A percentile compares a stretch with the other conserved stretches of the same genome.
These are phyloP conservation scores for Cytospora paraplurivora DNA, from an alignment of 2,329 filamentous ascomycete genomes.

Conservation along the genomic window DNA sequence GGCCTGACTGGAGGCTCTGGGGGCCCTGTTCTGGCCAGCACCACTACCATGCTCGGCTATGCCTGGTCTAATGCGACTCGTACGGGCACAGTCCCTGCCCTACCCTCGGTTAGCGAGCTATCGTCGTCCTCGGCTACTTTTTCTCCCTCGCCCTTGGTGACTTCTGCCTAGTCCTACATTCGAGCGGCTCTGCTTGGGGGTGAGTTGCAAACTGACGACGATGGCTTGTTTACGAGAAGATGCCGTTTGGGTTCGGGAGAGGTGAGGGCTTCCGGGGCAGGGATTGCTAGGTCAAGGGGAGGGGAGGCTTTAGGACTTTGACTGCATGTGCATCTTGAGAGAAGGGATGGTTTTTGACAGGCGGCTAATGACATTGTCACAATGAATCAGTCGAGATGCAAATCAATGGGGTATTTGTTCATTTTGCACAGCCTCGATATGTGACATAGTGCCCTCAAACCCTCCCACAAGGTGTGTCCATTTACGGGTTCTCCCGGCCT, in stretches of 20 bases:
- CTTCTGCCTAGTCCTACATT: background rate
- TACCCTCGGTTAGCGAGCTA: background rate
- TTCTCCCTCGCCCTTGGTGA: background rate
- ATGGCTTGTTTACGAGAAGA: background rate
- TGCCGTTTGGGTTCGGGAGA: background rate
- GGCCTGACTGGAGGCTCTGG: slow-evolving; percentile 7
- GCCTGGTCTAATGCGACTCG: background rate
- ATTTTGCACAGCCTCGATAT: background rate
- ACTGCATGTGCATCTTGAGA: background rate
- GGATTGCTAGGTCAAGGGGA: too few species aligned
- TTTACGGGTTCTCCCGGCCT: too few species aligned
- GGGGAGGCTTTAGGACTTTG: background rate
- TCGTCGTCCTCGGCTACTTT: background rate
- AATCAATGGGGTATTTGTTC: background rate
- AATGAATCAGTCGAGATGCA: background rate
- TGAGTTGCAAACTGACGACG: background rate
- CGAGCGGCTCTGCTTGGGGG: background rate
- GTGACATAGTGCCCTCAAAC: background rate
- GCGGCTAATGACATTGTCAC: background rate
- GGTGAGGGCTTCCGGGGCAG: background rate
- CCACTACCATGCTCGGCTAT: background rate
- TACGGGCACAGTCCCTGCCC: background rate
- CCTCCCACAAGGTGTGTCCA: background rate
- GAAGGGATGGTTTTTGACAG: background rate
- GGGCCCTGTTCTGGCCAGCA: background rate